phyloP scores from a whole-genome alignment of 768 basidiomycete species.

The Auriculariales sp. region DNA sequence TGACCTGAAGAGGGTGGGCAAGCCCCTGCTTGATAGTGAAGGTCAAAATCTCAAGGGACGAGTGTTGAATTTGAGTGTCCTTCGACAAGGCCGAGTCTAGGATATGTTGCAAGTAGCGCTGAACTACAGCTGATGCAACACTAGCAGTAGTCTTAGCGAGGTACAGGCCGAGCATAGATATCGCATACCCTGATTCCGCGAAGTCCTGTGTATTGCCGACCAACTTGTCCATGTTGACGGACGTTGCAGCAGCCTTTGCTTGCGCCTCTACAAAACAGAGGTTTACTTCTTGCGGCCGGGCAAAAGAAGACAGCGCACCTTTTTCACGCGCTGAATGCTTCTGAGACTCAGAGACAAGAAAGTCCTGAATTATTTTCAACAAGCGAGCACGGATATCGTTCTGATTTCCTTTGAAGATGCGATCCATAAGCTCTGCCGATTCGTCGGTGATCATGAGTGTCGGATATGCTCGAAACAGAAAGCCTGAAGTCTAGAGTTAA shows the following conservation, averaged over 20 bases:
- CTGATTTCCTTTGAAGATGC: conserved; percentile 62
- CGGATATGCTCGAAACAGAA: conserved; percentile 84
- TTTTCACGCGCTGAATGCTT: conserved; percentile 66
- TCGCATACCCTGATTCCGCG: conserved; percentile 79
- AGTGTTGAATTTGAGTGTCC: conserved; percentile 53
- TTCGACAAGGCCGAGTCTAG: conserved; percentile 66
- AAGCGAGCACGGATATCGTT: conserved; percentile 60
- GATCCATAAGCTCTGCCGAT: conserved; percentile 79
- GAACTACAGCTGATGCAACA: conserved; percentile 86
- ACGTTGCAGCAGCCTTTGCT: conserved; percentile 27
- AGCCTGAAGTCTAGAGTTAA: conserved; percentile 35
- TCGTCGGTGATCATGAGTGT: conserved; percentile 72
- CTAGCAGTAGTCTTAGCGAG: conserved; percentile 23
- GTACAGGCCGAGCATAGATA: neutral
- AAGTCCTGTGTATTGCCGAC: conserved; percentile 93
- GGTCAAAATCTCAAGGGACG: conserved; percentile 80
- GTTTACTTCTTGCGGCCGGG: neutral
- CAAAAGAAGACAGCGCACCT: conserved; percentile 19
- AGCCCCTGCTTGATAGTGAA: conserved; percentile 93
- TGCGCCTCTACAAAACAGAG: conserved; percentile 15
- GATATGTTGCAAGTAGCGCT: conserved; percentile 78
- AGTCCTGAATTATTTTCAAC: conserved; percentile 83
- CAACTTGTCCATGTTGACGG: conserved; percentile 80
- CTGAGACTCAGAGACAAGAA: conserved; percentile 66
- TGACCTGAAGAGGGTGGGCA: conserved; percentile 82